Percentiles rank a stretch among this genome's conserved stretches.
Evolutionary conservation across 257 asterid species (phyloP).

Genomic region (Coffea canephora): DNA sequence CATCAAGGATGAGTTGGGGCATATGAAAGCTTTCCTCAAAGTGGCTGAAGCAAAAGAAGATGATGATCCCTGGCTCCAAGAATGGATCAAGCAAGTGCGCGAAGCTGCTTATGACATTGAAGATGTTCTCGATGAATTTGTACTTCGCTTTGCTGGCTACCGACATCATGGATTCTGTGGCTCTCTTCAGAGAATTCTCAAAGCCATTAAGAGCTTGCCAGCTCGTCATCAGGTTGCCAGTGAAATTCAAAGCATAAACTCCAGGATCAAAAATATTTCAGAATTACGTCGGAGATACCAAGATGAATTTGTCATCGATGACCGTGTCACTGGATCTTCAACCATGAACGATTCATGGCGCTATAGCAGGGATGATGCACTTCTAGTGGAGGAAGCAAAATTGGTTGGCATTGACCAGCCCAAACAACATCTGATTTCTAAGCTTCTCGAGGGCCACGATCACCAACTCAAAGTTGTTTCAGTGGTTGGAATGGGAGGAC

Average conservation of each 20-base stretch:
- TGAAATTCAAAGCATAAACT: background rate
- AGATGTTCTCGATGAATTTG: no score
- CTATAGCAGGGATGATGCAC: background rate
- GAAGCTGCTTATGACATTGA: no score
- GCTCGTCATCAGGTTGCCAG: no score
- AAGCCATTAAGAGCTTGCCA: no score
- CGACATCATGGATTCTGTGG: no score
- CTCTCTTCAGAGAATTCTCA: no score
- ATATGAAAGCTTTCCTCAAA: no score
- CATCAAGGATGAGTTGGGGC: constrained; percentile 2
- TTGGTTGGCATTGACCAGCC: background rate
- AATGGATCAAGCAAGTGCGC: no score
- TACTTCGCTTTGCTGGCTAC: no score
- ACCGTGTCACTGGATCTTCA: background rate
- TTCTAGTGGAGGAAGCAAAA: background rate
- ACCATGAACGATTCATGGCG: background rate
- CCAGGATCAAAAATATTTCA: constrained; percentile 1
- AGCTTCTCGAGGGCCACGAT: background rate
- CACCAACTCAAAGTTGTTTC: background rate
- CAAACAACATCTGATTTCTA: background rate
- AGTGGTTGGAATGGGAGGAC: background rate
- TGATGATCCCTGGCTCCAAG: no score
- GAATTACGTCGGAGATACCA: constrained; percentile 17
- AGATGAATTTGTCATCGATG: background rate
- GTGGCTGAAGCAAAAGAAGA: no score